These are phyloP conservation scores for Paraphaeosphaeria sporulosa DNA, from an alignment of 2,329 filamentous ascomycete genomes.

Conservation along the genomic window DNA sequence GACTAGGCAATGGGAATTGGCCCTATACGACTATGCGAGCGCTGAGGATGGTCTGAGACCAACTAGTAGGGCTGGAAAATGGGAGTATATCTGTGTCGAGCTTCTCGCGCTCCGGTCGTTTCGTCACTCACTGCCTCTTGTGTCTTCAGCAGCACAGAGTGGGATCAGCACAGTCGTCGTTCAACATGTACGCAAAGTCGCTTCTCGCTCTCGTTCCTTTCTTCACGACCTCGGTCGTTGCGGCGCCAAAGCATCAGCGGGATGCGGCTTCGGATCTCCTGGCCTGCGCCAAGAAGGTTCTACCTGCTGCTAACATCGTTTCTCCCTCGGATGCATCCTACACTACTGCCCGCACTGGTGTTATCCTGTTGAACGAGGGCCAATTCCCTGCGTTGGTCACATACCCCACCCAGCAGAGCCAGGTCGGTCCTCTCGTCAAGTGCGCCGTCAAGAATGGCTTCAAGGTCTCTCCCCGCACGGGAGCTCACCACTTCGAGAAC, in stretches of 20 bases:
- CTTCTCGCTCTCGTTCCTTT: background rate
- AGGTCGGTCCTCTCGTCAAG: slow-evolving; percentile 3
- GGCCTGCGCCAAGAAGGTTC: background rate
- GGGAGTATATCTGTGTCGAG: slow-evolving; percentile 2
- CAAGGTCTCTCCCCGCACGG: slow-evolving; percentile 2
- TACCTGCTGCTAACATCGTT: background rate
- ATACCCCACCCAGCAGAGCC: background rate
- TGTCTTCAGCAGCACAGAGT: slow-evolving; percentile 1
- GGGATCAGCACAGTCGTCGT: slow-evolving; percentile 3
- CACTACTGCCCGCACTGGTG: background rate
- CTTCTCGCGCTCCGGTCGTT: background rate
- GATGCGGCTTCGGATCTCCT: background rate
- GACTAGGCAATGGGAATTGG: background rate
- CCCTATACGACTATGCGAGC: background rate
- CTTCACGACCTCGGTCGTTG: slow-evolving; percentile 1
- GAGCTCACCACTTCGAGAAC: slow-evolving; percentile 1
- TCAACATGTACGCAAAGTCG: slow-evolving; percentile 6
- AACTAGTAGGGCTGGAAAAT: background rate
- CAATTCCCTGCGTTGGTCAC: slow-evolving; percentile 1
- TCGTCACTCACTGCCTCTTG: slow-evolving; percentile 4
- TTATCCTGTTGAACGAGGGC: background rate
- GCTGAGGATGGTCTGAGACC: background rate
- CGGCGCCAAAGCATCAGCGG: slow-evolving; percentile 1
- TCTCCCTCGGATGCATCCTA: background rate
- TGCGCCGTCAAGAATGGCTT: slow-evolving; percentile 1